A percentile compares a stretch with the other conserved stretches of the same genome.
Conservation (phyloP, 2,329 filamentous ascomycete species). For the Fusarium sambucinum region DNA sequence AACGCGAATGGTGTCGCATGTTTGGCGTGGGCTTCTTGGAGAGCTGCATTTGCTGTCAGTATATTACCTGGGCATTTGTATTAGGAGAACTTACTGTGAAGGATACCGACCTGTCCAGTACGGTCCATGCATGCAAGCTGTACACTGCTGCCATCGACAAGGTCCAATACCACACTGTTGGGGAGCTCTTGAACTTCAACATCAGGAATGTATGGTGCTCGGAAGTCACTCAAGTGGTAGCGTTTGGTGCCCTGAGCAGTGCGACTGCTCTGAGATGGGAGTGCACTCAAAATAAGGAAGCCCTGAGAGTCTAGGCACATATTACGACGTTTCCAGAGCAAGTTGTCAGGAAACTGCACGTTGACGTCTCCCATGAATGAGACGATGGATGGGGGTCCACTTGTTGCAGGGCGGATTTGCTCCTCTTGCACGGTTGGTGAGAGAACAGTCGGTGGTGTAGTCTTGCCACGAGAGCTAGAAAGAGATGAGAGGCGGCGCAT, state of each 20-base stretch:
- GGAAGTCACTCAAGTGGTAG: slow-evolving; percentile 89
- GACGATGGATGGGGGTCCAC: slow-evolving; percentile 59
- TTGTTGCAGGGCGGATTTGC: slow-evolving; percentile 48
- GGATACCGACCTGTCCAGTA: slow-evolving; percentile 65
- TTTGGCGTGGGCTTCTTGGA: slow-evolving; percentile 54
- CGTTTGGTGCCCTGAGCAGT: slow-evolving; percentile 70
- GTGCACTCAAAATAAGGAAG: slow-evolving; percentile 80
- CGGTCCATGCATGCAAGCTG: slow-evolving; percentile 75
- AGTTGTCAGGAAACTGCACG: slow-evolving; percentile 94
- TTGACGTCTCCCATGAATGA: slow-evolving; percentile 90
- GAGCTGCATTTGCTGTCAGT: slow-evolving; percentile 43
- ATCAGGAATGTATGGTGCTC: slow-evolving; percentile 82
- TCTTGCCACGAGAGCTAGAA: slow-evolving; percentile 61
- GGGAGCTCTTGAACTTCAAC: slow-evolving; percentile 93
- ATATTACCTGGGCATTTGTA: neutral
- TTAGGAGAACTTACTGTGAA: slow-evolving; percentile 62
- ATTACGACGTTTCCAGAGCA: slow-evolving; percentile 95
- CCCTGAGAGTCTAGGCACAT: slow-evolving; percentile 87
- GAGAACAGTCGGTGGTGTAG: slow-evolving; percentile 56
- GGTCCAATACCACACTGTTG: slow-evolving; percentile 78
- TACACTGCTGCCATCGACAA: slow-evolving; percentile 70
- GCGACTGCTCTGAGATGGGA: slow-evolving; percentile 66
- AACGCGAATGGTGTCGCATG: slow-evolving; percentile 51
- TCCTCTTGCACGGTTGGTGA: slow-evolving; percentile 67
- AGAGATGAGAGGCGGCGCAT: slow-evolving; percentile 70